Base-by-base conservation (phyloP, 768 basidiomycete genomes). In the Tylopilus rubrobrunneus region DNA sequence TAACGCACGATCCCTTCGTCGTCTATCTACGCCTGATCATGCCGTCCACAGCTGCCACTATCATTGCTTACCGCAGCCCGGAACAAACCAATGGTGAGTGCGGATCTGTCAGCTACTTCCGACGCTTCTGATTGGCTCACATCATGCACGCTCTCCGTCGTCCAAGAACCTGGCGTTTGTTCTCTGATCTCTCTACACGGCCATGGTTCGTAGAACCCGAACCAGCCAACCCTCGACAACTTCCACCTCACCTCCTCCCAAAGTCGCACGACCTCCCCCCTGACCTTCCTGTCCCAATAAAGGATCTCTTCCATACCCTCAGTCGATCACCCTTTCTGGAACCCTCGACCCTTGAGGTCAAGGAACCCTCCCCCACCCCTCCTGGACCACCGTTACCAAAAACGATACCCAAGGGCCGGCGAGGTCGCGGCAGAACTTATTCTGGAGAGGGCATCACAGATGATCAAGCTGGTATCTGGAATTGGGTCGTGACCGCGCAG, bases 31-130 rank as follows among this genome's bases (percentile, higher is more conserved):
- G 14, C 17, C 52, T 64, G 43, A 64, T 21, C 14, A 5, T 19
- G 9, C 8, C 37, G 0, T 39, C n/a, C 19, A 33, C 52, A 98
- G 97, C 80, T 99, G n/a, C 97, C 97, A 28, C 76, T 98, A 71
- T 94, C 96, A 21, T 85, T 99, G 14, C 82, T 98, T 49, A 96
- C 91, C 73, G 94, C 97, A 10, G 97, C 97, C 4, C 94, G 97
- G 70, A 94, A 95, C 75, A 98, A 94, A 72, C 97, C 97, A 49
- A 99, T 99, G 97, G 96, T 95, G 57, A 67, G 67, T 27, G 10
- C 31, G 9, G 19, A 19, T 2, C 15, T 7, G 12, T 37, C 64
- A 64, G 64, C 51, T 58, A 34, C 27, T 49, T 43, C 65, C 60
- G 59, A 39, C 19, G n/a, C 21, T n/a, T 1, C 36, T 23, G 51